Base-by-base conservation (phyloP, 352 stramenopile species). In the Phytophthora hibernalis region DNA sequence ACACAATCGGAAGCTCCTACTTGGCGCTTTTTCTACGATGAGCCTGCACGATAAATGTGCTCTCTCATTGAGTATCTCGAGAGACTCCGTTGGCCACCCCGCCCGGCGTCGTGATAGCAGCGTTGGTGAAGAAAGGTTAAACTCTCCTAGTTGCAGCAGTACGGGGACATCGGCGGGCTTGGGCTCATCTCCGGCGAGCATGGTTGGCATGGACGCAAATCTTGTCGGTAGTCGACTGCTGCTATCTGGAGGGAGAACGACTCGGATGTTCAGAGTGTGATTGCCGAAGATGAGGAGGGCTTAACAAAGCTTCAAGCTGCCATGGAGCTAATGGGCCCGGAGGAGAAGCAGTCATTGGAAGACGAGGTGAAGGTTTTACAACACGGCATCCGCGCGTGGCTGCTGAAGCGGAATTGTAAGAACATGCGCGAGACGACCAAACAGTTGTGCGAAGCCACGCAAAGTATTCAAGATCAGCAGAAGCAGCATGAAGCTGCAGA, bases 361-460 rank as follows among this genome's bases (percentile, higher is more conserved):
- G 88, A 95, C 31, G 91, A 97, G 64, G 89, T 90, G 18, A 88
- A 76, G 33, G 78, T 96, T 15, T 80, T 97, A 31, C 89, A 97
- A 64, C 78, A 90, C 53, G 96, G 96, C 47, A 87, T 97, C 18
- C 83, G 88, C 0, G 79, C 79, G 8, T 97, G 92, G 92, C 54
- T 97, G 31, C 77, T 97, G 18, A 89, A 90, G 20, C 85, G 90
- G 24, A 97, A 96, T 62, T 97, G 90, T 61, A 85, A 85, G 22
- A 92, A 90, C 54, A 93, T 97, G 83, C 83, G 89, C 18, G 89
- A 97, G 51, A 90, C 91, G 20, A 95, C 91, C 28, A 90, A 90
- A 52, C 77, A 82, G 28, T 68, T 97, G 5, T 80, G 95, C 21
- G 89, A 95, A 77, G 85, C 83, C 1, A 77, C 85, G 3, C 76